phyloP scores from a whole-genome alignment of 2,329 filamentous ascomycete species.

The Trichoderma gracile region DNA sequence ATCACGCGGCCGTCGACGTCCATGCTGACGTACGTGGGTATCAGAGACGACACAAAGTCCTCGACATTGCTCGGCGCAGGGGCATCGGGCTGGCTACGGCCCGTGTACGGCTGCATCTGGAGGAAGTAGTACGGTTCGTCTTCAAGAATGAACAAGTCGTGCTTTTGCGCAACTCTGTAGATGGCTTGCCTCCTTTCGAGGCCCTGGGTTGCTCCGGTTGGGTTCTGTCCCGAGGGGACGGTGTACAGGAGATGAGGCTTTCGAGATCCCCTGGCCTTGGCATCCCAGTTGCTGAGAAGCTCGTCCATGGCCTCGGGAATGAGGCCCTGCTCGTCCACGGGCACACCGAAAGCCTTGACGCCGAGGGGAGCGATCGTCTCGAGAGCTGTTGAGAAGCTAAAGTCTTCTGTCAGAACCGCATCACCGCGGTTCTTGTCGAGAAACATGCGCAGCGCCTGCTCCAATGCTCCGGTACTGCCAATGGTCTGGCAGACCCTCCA shows the following conservation, averaged over 20 bases:
- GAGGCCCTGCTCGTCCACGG: constrained; percentile 56
- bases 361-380: constrained; percentile 59
- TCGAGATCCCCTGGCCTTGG: constrained; percentile 43
- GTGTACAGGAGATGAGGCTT: constrained; percentile 61
- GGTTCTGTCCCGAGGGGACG: constrained; percentile 80
- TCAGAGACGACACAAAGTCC: constrained; percentile 65
- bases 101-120: constrained; percentile 77
- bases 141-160: constrained; percentile 84
- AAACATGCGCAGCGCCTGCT: constrained; percentile 82
- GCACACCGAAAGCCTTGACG: constrained; percentile 51
- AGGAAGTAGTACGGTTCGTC: constrained; percentile 96
- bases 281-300: constrained; percentile 53
- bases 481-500: constrained; percentile 84
- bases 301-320: constrained; percentile 54
- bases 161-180: constrained; percentile 77
- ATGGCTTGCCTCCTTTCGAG: constrained; percentile 66
- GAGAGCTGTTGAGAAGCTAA: constrained; percentile 77
- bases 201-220: constrained; percentile 81
- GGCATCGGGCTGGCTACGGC: constrained; percentile 50
- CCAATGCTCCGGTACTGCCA: constrained; percentile 82
- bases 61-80: constrained; percentile 62
- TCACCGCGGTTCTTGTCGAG: constrained; percentile 69
- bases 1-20: constrained; percentile 86
- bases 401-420: constrained; percentile 82
- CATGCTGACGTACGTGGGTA: constrained; percentile 73